Evolutionary conservation across 106 monocot species (phyloP), one percentile per base, ranked within the genome.

Genomic region (Acorus calamus): DNA sequence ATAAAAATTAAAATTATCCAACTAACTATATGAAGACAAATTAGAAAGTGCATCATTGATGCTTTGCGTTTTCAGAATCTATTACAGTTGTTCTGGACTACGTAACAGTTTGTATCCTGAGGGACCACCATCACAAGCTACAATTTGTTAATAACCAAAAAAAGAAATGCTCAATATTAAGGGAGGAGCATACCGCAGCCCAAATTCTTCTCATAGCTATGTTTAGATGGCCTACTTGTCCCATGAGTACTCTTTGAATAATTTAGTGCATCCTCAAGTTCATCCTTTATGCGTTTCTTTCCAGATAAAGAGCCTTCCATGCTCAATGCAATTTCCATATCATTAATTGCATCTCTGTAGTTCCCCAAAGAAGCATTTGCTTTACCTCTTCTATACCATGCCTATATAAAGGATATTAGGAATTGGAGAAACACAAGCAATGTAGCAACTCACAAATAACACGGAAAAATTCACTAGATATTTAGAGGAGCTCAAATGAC

Each of bases 301-400:
- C 84, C 77, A 75, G 86, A 75, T 4, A 53, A 11, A 64, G 84
- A 87, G 8, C 48, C 73, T 76, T 89, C 86, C 70, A 89, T 59
- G 48, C 43, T 71, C 53, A 82, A 72, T 5, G 89, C 86, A 70
- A 74, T 75, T 74, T 90, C 77, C 53, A 94, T 76, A 84, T 94
- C 89, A 69, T 3, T 59, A 52, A 77, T 63, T 61, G 94, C 81
- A 73, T 56, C 64, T 70, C 61, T 70, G 80, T 84, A 80, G 42
- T 73, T 72, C 62, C 57, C 62, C 44, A 87, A 61, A 5, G 79
- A 78, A 63, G 81, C 69, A 81, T 84, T 80, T 60, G 78, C 84
- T 68, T 82, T 94, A 58, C 87, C 94, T 74, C 87, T 86, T 56
- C 89, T 81, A 62, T 82, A 94, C 86, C 94, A 90, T 66, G 84